Base-by-base conservation (phyloP, 495 filamentous ascomycete genomes). In the Hyaloscypha bicolor region DNA sequence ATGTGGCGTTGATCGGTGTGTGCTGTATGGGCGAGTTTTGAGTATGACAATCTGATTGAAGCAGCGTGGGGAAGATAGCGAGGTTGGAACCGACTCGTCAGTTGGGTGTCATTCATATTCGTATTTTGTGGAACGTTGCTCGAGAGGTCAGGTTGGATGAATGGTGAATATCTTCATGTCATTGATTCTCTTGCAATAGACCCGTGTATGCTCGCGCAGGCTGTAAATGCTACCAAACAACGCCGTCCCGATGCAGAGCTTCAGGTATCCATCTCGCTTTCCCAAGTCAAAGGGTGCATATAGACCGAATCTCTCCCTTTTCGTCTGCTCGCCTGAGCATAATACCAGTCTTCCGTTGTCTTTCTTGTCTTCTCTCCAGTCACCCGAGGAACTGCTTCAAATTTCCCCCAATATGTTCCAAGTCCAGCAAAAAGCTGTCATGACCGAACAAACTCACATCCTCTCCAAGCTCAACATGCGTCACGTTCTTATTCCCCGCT, bases 361-460 rank as follows among this genome's bases (percentile, higher is more conserved):
- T 59, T 25, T 25, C 16, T 59, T 33, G 11, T 16, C 4, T 42
- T 32, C 9, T 45, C 25, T n/a, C 9, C 25, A 1, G 25, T 78
- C 72, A 91, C 8, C 81, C 84, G 66, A 99, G 76, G 77, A 98
- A 99, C 67, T 81, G 85, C 71, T 87, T 88, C 22, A 98, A 80
- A 19, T 86, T 88, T 3, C 93, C 91, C 5, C 96, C 95, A 35
- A 99, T 91, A 68, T 96, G 88, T 78, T 97, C 89, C 51, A 97
- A 79, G 77, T 99, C 95, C 25, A 99, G 78, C 65, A 99, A 79
- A 73, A 99, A 99, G 2, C 94, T 98, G 74, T 99, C 95, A 76
- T 99, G 95, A 6, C 95, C 95, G 74, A 98, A 99, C 66, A 96
- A 70, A 61, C 93, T 96, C 66, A 92, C 81, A 76, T 97, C 93